Base-by-base conservation (phyloP, 2,329 filamentous ascomycete genomes). In the Sphaerostilbella broomeana region DNA sequence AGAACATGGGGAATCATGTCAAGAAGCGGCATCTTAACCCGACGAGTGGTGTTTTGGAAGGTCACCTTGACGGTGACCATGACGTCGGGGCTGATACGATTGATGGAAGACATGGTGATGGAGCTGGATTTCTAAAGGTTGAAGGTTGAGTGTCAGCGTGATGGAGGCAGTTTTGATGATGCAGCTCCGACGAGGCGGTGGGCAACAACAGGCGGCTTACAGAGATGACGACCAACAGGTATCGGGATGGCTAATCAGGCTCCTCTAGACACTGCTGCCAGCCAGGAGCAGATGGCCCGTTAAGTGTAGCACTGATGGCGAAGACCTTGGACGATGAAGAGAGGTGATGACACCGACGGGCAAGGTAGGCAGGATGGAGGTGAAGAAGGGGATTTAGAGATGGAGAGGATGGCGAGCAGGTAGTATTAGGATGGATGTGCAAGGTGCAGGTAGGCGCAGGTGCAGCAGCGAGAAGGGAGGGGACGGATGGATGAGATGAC, bases 1-100 rank as follows among this genome's bases (percentile, higher is more conserved):
- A 98, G 77, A 32, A 79, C 73, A 48, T 69, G 70, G 35, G 84
- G 78, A 47, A 78, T 79, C 41, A 97, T 80, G 51, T 97, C 90
- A 59, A 81, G 80, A 57, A 97, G 75, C 40, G 87, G 84, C 49
- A 97, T 75, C 75, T 94, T 95, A 69, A 94, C 85, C 53, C 88
- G 84, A 56, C 84, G 81, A 55, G 81, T 84, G 55, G 67, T 69
- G 44, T 86, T 86, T 57, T 88, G 79, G 56, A 84, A 79, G 55
- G 78, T 76, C 57, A 94, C 75, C 71, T 97, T 97, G 67, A 95
- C 70, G 50, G 84, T 87, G 64, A 97, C 84, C 47, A 56, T 48
- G 49, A 54, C 48, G 36, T 63, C 61, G 22, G 53, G 51, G 28
- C 46, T 47, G 24, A 24, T 13, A 30, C 34, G 27, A 34, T 28